Conservation (phyloP, 495 filamentous ascomycete genomes). For the Trichoderma virens region DNA sequence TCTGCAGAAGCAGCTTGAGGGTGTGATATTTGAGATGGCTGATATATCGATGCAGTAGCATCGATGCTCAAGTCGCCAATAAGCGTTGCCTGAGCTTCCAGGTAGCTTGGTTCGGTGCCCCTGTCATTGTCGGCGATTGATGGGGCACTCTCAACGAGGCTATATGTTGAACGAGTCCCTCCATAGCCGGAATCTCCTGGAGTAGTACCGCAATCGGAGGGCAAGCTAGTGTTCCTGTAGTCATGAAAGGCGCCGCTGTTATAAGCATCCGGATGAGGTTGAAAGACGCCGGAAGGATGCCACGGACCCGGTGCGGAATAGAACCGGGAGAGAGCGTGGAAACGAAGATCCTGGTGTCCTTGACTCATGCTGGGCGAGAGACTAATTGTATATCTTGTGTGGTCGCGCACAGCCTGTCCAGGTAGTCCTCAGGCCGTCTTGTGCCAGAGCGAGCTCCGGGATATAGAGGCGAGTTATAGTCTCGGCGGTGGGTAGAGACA, state of each 20-base stretch:
- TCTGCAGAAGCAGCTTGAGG: not conserved
- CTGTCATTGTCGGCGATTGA: not conserved
- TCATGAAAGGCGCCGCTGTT: not conserved
- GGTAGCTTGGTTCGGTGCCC: not conserved
- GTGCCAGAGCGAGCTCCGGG: not conserved
- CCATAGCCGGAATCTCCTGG: conserved; percentile 9
- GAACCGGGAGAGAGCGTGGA: not conserved
- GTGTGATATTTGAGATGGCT: not conserved
- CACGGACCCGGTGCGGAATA: not conserved
- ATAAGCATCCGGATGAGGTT: not conserved
- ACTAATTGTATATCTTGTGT: not conserved
- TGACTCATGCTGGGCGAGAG: not conserved
- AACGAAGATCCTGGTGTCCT: not conserved
- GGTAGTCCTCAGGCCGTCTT: not conserved
- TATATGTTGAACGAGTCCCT: not conserved
- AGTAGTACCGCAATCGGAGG: conserved; percentile 2
- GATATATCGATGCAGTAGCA: not conserved
- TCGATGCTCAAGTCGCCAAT: not conserved
- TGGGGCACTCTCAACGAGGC: not conserved
- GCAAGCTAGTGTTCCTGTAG: not conserved
- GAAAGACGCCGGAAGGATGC: not conserved
- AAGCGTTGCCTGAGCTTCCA: not conserved
- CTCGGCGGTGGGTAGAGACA: not conserved
- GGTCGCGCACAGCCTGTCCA: not conserved
- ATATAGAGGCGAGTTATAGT: not conserved